These are phyloP conservation scores for Wallacemonas rigidus DNA, from an alignment of 208 protist species.

Conservation along the genomic window DNA sequence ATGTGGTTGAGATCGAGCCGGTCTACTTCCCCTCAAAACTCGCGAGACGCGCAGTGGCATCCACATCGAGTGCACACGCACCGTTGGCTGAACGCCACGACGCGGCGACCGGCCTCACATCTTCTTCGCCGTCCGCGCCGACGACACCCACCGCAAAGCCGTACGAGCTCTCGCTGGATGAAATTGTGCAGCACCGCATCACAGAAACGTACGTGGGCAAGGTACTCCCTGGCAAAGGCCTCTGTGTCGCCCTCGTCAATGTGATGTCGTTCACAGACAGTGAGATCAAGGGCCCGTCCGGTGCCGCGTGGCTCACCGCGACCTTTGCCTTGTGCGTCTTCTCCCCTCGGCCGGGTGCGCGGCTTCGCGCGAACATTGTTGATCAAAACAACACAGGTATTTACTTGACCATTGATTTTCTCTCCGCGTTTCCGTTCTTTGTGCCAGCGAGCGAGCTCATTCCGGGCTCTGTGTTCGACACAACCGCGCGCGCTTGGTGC, in stretches of 20 bases:
- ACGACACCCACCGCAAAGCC: neutral
- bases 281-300: constrained; percentile 47
- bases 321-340: constrained; percentile 76
- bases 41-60: neutral
- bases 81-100: neutral
- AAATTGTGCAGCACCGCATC: constrained; percentile 70
- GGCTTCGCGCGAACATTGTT: constrained; percentile 59
- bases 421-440: constrained; percentile 56
- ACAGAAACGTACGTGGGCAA: constrained; percentile 86
- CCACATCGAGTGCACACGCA: neutral
- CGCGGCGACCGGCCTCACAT: neutral
- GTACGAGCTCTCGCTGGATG: constrained; percentile 42
- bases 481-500: constrained; percentile 43
- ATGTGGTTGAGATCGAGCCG: constrained; percentile 79
- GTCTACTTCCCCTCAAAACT: constrained; percentile 66
- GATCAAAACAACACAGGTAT: constrained; percentile 45
- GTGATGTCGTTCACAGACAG: constrained; percentile 57
- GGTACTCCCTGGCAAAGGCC: constrained; percentile 55
- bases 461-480: constrained; percentile 49
- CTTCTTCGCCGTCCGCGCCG: neutral
- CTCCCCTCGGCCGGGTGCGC: constrained; percentile 45
- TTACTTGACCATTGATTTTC: constrained; percentile 64
- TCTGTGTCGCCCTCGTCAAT: constrained; percentile 71
- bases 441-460: constrained; percentile 65
- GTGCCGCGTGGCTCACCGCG: constrained; percentile 73